phyloP scores from a whole-genome alignment of 2,329 filamentous ascomycete species.

The Aspergillus nomiae region DNA sequence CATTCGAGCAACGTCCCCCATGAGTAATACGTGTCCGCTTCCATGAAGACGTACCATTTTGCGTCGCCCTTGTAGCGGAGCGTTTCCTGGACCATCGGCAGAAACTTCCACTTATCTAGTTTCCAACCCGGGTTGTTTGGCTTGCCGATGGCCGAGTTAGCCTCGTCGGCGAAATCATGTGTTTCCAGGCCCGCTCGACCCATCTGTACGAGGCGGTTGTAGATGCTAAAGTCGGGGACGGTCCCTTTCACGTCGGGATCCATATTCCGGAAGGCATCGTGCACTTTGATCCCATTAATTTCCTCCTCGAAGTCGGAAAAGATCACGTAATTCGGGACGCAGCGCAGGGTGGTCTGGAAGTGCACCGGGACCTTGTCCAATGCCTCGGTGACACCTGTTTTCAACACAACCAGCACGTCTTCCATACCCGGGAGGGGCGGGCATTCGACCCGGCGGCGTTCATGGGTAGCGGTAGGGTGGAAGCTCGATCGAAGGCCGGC shows the following conservation, averaged over 20 bases:
- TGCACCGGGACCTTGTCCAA: constrained; percentile 58
- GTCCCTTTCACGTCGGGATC: constrained; percentile 39
- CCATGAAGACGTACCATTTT: constrained; percentile 63
- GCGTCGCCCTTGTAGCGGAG: constrained; percentile 47
- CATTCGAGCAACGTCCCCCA: constrained; percentile 57
- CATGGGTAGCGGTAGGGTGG: constrained; percentile 43
- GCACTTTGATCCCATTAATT: constrained; percentile 52
- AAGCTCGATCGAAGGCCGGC: constrained; percentile 62
- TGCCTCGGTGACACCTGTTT: constrained; percentile 61
- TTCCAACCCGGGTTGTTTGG: constrained; percentile 54
- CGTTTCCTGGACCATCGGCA: constrained; percentile 57
- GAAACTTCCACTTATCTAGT: constrained; percentile 61
- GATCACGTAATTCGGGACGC: constrained; percentile 58
- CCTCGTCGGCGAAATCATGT: constrained; percentile 39
- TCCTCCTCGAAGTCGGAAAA: constrained; percentile 61
- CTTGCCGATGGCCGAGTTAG: constrained; percentile 42
- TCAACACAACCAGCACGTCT: constrained; percentile 59
- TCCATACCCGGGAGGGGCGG: constrained; percentile 46
- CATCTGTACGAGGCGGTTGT: constrained; percentile 49
- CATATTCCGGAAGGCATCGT: constrained; percentile 54
- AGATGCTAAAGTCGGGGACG: constrained; percentile 55
- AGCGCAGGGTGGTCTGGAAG: constrained; percentile 56
- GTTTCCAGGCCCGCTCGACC: constrained; percentile 48
- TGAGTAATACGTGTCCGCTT: constrained; percentile 60
- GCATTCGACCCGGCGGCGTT: constrained; percentile 22